A percentile compares a stretch with the other conserved stretches of the same genome.
phyloP scores from a whole-genome alignment of 2,329 filamentous ascomycete genomes.

The Harringtonia lauricola region DNA sequence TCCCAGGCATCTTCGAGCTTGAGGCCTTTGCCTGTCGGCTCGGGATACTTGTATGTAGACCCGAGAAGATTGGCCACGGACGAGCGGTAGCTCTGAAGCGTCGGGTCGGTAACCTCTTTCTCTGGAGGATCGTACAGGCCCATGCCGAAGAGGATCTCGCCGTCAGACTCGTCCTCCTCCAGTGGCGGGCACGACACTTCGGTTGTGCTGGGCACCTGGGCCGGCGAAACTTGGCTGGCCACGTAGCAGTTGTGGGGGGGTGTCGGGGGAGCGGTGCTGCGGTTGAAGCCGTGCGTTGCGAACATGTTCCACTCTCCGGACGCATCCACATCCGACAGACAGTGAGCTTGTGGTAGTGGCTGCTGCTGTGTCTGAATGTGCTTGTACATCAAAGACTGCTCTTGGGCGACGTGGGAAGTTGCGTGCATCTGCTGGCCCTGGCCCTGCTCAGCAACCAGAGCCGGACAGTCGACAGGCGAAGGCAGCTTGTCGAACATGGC shows the following conservation, averaged over 20 bases:
- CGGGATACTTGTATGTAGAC: conserved; percentile 30
- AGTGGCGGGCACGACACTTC: conserved; percentile 36
- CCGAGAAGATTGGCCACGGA: conserved; percentile 45
- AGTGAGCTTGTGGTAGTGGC: neutral
- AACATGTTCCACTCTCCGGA: conserved; percentile 8
- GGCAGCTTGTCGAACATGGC: conserved; percentile 11
- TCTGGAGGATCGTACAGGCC: conserved; percentile 69
- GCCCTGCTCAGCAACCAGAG: conserved; percentile 4
- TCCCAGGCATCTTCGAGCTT: conserved; percentile 76
- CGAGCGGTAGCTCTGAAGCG: conserved; percentile 42
- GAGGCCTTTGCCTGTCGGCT: conserved; percentile 57
- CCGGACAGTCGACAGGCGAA: conserved; percentile 11
- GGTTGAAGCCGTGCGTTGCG: conserved; percentile 17
- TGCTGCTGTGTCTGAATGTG: neutral
- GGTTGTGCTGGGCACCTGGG: conserved; percentile 34
- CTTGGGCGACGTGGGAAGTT: too few relatives aligned
- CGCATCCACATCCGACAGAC: neutral
- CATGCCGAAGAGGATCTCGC: conserved; percentile 70
- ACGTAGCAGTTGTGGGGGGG: conserved; percentile 41
- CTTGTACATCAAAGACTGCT: neutral
- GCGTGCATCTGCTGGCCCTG: conserved; percentile 1
- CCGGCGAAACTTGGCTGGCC: conserved; percentile 35
- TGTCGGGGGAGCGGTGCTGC: conserved; percentile 43
- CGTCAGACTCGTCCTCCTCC: conserved; percentile 42
- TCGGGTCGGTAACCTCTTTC: conserved; percentile 35